Conservation (phyloP, 495 filamentous ascomycete species). For the Hyaloscypha hepaticicola region DNA sequence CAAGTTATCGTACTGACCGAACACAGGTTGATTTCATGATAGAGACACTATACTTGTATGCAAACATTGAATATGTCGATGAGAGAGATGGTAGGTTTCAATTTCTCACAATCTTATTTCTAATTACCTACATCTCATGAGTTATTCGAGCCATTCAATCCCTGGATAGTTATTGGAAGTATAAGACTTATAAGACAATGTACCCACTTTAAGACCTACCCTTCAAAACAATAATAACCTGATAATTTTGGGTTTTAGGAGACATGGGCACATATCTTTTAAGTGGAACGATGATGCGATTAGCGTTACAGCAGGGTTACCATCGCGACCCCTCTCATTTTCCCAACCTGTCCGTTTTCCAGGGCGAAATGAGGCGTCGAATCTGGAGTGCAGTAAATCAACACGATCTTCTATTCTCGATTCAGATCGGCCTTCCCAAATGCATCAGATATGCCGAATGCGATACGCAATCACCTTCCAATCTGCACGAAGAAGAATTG, state of each 20-base stretch:
- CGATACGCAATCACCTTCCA: constrained; percentile 21
- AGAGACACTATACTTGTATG: constrained; percentile 48
- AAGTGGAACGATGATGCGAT: constrained; percentile 45
- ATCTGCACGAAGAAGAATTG: constrained; percentile 26
- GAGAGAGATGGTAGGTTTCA: constrained; percentile 36
- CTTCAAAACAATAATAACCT: background rate
- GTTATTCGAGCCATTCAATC: background rate
- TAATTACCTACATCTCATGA: background rate
- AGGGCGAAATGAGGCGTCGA: constrained; percentile 58
- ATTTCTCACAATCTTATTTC: background rate
- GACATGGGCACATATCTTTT: constrained; percentile 51
- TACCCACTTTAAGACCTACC: background rate
- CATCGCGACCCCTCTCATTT: constrained; percentile 53
- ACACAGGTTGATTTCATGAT: constrained; percentile 36
- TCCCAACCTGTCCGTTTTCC: constrained; percentile 50
- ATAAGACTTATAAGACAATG: background rate
- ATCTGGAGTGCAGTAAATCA: constrained; percentile 44
- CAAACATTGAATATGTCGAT: constrained; percentile 43
- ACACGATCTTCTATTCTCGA: constrained; percentile 27
- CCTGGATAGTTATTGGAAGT: background rate
- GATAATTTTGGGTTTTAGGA: background rate
- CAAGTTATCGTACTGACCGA: background rate
- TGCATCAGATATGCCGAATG: constrained; percentile 21
- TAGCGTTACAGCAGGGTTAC: constrained; percentile 55
- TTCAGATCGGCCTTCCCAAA: constrained; percentile 23